Percentiles rank a stretch among this genome's conserved stretches.
Conservation (phyloP, 352 stramenopile genomes). For the Synura sp. region DNA sequence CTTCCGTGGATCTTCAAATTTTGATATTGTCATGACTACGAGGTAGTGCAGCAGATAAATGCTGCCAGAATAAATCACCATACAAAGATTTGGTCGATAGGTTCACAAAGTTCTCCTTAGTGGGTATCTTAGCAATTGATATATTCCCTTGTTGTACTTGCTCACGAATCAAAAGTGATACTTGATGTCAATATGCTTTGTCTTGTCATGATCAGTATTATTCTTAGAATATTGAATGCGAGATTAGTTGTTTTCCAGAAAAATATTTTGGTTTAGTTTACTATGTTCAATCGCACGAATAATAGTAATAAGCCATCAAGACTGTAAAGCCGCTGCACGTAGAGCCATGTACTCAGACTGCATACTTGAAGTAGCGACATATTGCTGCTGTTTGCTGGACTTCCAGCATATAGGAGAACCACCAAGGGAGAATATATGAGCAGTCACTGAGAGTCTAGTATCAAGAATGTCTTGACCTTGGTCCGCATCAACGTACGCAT, state of each 20-base stretch:
- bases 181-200: conserved; percentile 31
- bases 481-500: conserved; percentile 38
- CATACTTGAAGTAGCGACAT: conserved; percentile 18
- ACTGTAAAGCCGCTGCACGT: conserved; percentile 13
- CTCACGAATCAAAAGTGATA: conserved; percentile 21
- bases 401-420: conserved; percentile 30
- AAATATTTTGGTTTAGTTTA: background rate
- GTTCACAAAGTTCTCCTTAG: background rate
- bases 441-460: conserved; percentile 25
- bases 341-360: conserved; percentile 25
- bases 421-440: conserved; percentile 10
- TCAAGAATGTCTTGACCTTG: conserved; percentile 24
- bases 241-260: conserved; percentile 14
- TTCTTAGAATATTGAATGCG: background rate
- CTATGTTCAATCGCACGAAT: background rate
- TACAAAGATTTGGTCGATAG: conserved; percentile 26
- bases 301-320: conserved; percentile 37
- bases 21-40: conserved; percentile 36
- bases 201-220: background rate
- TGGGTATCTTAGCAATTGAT: background rate
- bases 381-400: too few species aligned
- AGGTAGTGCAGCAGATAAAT: conserved; percentile 39
- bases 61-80: conserved; percentile 39
- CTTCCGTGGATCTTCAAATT: conserved; percentile 41
- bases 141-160: conserved; percentile 3